Evolutionary conservation across 2,329 filamentous ascomycete genomes (phyloP), one percentile per base, ranked within the genome.

Genomic region (Teratosphaeria viscida): DNA sequence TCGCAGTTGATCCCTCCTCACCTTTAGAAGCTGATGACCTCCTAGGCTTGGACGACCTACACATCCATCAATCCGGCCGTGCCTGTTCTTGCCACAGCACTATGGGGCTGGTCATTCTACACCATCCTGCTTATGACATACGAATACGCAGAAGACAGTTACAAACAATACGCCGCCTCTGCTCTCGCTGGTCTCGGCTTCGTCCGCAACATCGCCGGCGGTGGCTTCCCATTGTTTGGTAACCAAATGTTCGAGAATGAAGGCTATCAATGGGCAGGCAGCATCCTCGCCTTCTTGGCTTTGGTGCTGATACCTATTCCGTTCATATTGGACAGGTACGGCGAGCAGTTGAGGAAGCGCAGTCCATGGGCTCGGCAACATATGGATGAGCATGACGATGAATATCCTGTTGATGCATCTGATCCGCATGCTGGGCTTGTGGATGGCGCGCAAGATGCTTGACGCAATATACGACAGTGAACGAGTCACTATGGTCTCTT

Each of bases 61-160:
- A 71, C 16, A 16, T 55, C 53, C 1, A 47, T 63, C 19, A 58
- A 56, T 29, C 61, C 63, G 62, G 71, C 80, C 55, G 72, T 78
- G 3, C 76, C 78, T 0, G 75, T 81, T 5, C 62, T 81, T 23
- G 79, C 76, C 2, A 77, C 75, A 0, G 71, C 74, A 0, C 72
- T 81, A 26, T 80, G 78, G 71, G 79, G 78, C 0, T 79, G 74
- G 71, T 75, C 73, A 2, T 78, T 79, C 62, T 79, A 79, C 59
- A 77, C 75, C 2, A 68, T 80, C 0, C 78, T 80, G 43, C 69
- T 80, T 0, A 79, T 78, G 73, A 77, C 77, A 1, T 72, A 78
- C 52, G 77, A 74, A 12, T 81, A 79, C 62, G 77, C 77, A 3
- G 77, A 79, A 58, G 78, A 80, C 61, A 72, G 75, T 1, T 80